Conservation (phyloP, 2,329 filamentous ascomycete species). For the Botrytis galanthina region DNA sequence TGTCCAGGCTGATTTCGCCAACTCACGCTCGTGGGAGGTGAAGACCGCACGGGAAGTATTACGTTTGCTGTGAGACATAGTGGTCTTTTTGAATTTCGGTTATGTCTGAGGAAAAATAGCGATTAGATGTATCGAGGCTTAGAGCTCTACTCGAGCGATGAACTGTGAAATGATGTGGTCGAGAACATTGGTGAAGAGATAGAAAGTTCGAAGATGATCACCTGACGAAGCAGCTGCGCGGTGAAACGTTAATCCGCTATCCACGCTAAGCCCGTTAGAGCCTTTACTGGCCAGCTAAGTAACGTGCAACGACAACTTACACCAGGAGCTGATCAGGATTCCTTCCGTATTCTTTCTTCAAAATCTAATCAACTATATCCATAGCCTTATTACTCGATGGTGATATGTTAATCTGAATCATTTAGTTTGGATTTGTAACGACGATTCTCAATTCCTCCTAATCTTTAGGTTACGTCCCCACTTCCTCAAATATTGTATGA, state of each 20-base stretch:
- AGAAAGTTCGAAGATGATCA: not conserved
- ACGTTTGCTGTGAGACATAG: conserved; percentile 64
- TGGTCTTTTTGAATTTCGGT: not conserved
- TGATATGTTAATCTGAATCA: not conserved
- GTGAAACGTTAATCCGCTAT: not conserved
- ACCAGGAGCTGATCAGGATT: not conserved
- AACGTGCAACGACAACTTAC: not conserved
- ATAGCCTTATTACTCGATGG: too few relatives aligned
- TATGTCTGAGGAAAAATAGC: conserved; percentile 44
- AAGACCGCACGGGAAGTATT: conserved; percentile 93
- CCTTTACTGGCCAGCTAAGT: too few relatives aligned
- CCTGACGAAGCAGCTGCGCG: not conserved
- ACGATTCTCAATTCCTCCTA: not conserved
- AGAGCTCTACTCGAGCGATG: too few relatives aligned
- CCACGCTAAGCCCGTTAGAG: not conserved
- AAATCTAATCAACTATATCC: not conserved
- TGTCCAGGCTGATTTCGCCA: conserved; percentile 80
- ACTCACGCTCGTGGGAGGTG: conserved; percentile 82
- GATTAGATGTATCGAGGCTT: too few relatives aligned
- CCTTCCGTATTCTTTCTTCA: not conserved
- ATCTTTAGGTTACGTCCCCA: not conserved
- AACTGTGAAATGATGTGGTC: not conserved
- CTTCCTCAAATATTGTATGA: not conserved
- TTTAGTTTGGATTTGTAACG: not conserved
- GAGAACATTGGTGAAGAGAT: not conserved